phyloP scores from a whole-genome alignment of 495 filamentous ascomycete species.

The Podospora pseudocomata region DNA sequence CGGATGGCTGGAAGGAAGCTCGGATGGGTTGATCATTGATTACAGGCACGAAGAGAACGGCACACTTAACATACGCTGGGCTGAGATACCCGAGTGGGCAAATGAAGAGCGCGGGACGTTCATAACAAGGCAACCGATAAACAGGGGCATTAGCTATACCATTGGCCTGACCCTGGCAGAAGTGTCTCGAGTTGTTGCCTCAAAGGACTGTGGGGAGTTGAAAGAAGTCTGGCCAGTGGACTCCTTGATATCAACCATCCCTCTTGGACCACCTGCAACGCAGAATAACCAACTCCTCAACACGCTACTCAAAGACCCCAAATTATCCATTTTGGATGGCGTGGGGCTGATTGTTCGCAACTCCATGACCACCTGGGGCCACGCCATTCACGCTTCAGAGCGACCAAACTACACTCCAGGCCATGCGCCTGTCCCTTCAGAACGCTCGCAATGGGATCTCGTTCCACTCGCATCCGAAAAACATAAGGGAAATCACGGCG shows the following conservation, averaged over 20 bases:
- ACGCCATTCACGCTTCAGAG: neutral
- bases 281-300: neutral
- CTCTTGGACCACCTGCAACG: neutral
- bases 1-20: neutral
- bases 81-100: neutral
- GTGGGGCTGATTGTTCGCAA: neutral
- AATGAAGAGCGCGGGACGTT: neutral
- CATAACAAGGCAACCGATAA: neutral
- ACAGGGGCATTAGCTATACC: neutral
- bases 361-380: neutral
- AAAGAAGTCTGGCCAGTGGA: neutral
- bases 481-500: too few relatives aligned
- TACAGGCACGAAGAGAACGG: neutral
- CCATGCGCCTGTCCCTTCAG: neutral
- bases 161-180: neutral
- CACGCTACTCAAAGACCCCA: neutral
- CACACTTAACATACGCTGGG: conserved; percentile 2
- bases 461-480: too few relatives aligned
- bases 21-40: neutral
- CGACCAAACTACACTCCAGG: neutral
- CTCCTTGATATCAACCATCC: too few relatives aligned
- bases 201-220: neutral
- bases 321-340: neutral
- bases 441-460: neutral
- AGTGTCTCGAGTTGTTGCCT: neutral